Percentiles rank a stretch among this genome's conserved stretches.
phyloP scores from a whole-genome alignment of 139 green algal genomes.

The Eudorina sp. region DNA sequence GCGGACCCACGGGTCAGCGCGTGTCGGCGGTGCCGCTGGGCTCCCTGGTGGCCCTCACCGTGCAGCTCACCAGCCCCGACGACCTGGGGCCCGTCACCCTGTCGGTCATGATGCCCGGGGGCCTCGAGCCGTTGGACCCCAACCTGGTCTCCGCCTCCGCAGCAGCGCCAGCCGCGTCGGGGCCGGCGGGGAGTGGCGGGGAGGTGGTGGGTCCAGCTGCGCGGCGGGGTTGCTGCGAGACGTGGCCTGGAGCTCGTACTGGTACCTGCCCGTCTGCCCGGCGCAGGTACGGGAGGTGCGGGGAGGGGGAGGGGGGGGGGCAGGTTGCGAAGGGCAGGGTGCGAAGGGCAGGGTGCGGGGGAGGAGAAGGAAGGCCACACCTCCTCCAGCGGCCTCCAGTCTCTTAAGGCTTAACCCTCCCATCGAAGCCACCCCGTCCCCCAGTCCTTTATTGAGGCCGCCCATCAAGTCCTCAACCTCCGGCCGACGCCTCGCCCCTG shows the following conservation, averaged over 20 bases:
- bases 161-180: background rate
- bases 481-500: slow-evolving; percentile 66
- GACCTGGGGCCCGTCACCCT: slow-evolving; percentile 65
- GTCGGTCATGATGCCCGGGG: slow-evolving; percentile 68
- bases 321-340: no score
- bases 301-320: no score
- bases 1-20: slow-evolving; percentile 44
- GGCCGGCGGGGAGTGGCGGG: background rate
- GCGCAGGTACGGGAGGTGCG: slow-evolving; percentile 57
- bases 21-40: slow-evolving; percentile 60
- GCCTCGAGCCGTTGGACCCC: slow-evolving; percentile 78
- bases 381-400: no score
- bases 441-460: no score
- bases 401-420: no score
- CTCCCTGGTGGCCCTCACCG: slow-evolving; percentile 60
- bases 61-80: slow-evolving; percentile 77
- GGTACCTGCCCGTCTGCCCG: slow-evolving; percentile 49
- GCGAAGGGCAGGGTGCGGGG: no score
- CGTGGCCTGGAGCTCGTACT: background rate
- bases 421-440: no score
- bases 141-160: slow-evolving; percentile 56
- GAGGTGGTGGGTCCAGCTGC: background rate
- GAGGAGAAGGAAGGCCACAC: no score
- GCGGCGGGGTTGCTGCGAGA: background rate
- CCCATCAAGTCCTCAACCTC: slow-evolving; percentile 59